A percentile compares a stretch with the other conserved stretches of the same genome.
phyloP scores from a whole-genome alignment of 768 basidiomycete species.

The Terana coerulea region DNA sequence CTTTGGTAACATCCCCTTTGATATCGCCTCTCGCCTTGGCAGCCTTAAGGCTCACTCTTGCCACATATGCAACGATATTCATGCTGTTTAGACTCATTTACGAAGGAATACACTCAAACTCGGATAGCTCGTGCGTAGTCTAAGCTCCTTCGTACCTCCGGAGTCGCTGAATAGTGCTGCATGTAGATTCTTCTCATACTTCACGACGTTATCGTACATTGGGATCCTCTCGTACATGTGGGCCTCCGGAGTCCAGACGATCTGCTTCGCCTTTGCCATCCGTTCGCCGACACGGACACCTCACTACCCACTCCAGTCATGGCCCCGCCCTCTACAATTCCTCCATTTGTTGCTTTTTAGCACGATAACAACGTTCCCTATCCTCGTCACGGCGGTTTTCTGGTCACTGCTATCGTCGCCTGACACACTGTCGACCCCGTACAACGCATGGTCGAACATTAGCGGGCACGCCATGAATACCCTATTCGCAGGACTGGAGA shows the following conservation, averaged over 20 bases:
- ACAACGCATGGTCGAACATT: slow-evolving; percentile 50
- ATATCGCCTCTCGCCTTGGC: slow-evolving; percentile 44
- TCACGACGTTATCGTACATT: slow-evolving; percentile 59
- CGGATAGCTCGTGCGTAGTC: slow-evolving; percentile 31
- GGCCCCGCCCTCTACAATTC: slow-evolving; percentile 53
- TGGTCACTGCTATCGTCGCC: slow-evolving; percentile 52
- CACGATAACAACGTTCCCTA: slow-evolving; percentile 51
- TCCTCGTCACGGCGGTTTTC: slow-evolving; percentile 60
- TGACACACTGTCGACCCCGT: slow-evolving; percentile 36
- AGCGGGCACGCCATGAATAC: slow-evolving; percentile 62
- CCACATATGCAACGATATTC: slow-evolving; percentile 45
- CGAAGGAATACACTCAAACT: slow-evolving; percentile 25
- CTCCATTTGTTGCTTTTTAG: slow-evolving; percentile 52
- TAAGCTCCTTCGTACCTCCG: too few species aligned
- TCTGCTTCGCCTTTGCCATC: slow-evolving; percentile 32
- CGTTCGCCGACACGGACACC: slow-evolving; percentile 15
- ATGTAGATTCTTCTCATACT: slow-evolving; percentile 57
- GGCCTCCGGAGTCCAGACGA: slow-evolving; percentile 52
- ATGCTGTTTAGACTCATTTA: slow-evolving; percentile 37
- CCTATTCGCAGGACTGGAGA: slow-evolving; percentile 52
- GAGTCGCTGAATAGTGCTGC: too few species aligned
- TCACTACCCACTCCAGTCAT: slow-evolving; percentile 53
- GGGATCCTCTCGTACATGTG: slow-evolving; percentile 62
- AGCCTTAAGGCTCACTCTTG: slow-evolving; percentile 42
- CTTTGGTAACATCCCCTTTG: slow-evolving; percentile 46